phyloP scores from a whole-genome alignment of 2,329 filamentous ascomycete species.

The Calonectria honghensis region DNA sequence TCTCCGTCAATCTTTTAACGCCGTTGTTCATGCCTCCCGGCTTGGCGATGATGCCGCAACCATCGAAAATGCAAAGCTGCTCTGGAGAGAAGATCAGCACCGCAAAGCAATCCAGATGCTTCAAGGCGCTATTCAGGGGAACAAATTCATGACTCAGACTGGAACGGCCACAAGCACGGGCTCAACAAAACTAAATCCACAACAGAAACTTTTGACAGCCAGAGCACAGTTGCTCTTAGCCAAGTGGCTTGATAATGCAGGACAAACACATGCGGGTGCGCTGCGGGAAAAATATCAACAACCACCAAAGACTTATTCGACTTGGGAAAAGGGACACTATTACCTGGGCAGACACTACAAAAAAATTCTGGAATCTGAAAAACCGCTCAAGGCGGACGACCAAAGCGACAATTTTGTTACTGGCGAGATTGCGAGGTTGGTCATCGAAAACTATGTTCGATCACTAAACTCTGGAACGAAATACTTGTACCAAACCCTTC shows the following conservation, averaged over 20 bases:
- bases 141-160: conserved; percentile 79
- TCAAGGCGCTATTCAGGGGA: conserved; percentile 87
- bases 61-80: conserved; percentile 93
- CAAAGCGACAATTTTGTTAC: conserved; percentile 85
- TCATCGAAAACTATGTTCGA: conserved; percentile 94
- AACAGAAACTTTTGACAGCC: conserved; percentile 79
- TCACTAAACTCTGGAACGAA: conserved; percentile 93
- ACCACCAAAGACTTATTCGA: conserved; percentile 80
- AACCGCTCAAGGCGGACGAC: conserved; percentile 82
- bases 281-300: conserved; percentile 89
- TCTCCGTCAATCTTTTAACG: conserved; percentile 92
- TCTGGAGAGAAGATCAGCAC: conserved; percentile 96
- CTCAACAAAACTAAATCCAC: conserved; percentile 62
- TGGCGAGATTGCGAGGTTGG: conserved; percentile 89
- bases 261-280: conserved; percentile 89
- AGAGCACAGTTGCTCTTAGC: conserved; percentile 91
- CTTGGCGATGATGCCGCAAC: conserved; percentile 91
- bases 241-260: conserved; percentile 97
- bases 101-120: conserved; percentile 95
- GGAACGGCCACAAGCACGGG: conserved; percentile 60
- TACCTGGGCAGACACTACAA: conserved; percentile 98
- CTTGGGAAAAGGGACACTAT: conserved; percentile 98
- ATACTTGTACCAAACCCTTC: conserved; percentile 95
- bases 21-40: conserved; percentile 90
- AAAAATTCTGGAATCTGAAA: conserved; percentile 94